A percentile compares a stretch with the other conserved stretches of the same genome.
These are phyloP conservation scores for Astrothelium subdiscretum DNA, from an alignment of 495 filamentous ascomycete genomes.

Conservation along the genomic window DNA sequence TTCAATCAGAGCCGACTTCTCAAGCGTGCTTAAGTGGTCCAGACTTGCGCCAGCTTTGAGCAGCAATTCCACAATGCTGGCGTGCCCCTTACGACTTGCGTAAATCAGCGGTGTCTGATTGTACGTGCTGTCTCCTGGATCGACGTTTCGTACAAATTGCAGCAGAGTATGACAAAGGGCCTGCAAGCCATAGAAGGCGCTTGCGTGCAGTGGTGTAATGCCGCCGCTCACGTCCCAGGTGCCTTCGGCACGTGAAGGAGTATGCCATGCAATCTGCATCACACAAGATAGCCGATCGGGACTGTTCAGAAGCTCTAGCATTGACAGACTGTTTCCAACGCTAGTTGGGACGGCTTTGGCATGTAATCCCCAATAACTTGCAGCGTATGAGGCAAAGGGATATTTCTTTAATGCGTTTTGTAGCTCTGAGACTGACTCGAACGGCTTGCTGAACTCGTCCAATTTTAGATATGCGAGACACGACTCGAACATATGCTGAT, in stretches of 20 bases:
- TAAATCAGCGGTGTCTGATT: slow-evolving; percentile 5
- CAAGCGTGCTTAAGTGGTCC: neutral
- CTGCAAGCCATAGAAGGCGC: slow-evolving; percentile 1
- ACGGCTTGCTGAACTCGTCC: neutral
- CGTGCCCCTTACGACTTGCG: neutral
- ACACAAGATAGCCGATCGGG: neutral
- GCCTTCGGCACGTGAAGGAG: neutral
- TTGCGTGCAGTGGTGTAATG: neutral
- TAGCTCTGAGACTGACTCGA: neutral
- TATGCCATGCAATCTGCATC: neutral
- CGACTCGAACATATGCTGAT: neutral
- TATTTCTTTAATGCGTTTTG: neutral
- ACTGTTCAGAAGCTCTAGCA: neutral
- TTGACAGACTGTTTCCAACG: neutral
- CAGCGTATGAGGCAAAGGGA: neutral
- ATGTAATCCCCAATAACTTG: neutral
- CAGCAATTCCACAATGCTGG: neutral
- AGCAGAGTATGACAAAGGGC: neutral
- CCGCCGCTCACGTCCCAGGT: neutral
- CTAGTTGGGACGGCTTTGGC: neutral
- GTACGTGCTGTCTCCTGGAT: neutral
- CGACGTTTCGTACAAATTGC: neutral
- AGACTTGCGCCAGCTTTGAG: neutral
- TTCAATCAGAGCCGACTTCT: neutral
- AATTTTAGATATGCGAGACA: neutral